Evolutionary conservation across 148 eudicot genomes (phyloP), one percentile per base, ranked within the genome.

Genomic region (Silene uniflora): DNA sequence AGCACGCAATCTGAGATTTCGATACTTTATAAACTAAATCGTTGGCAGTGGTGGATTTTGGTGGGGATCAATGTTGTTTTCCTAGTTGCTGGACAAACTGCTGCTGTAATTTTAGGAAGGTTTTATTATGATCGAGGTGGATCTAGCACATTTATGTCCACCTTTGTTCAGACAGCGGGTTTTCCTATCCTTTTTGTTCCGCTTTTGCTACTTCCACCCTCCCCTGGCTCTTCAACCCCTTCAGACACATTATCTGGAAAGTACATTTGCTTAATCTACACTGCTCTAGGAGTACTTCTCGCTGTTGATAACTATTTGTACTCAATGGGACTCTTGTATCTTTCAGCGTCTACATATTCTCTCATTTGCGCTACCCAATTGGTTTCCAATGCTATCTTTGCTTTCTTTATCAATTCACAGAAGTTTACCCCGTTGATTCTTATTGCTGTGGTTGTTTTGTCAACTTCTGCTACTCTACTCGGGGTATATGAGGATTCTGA

Each of bases 341-440:
- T 93, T 73, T 89, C 98, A 1, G 95, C 91, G 65, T 91, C 97
- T 42, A 93, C 98, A 49, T 93, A 93, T 69, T 90, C 98, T 29
- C 97, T 93, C 82, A 86, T 93, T 69, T 91, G 98, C 75, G 92
- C 98, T 6, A 86, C 91, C 69, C 97, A 91, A 63, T 79, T 93
- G 75, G 91, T 81, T 14, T 94, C 87, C 79, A 91, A 88, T 73
- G 97, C 95, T 1, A 39, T 94, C 58, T 90, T 85, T 75, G 85
- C 98, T 18, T 90, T 72, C 81, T 90, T 94, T 78, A 86, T 94
- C 82, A 94, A 94, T 58, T 81, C 84, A 18, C 98, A 94, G 67
- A 90, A 90, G 66, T 87, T 89, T 69, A 94, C 97, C 23, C 83
- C 85, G 0, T 66, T 89, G 70, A 94, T 94, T 35, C 74, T 91